Percentiles rank a stretch among this genome's conserved stretches.
Conservation (phyloP, 768 basidiomycete species). For the Lactarius sanguifluus region DNA sequence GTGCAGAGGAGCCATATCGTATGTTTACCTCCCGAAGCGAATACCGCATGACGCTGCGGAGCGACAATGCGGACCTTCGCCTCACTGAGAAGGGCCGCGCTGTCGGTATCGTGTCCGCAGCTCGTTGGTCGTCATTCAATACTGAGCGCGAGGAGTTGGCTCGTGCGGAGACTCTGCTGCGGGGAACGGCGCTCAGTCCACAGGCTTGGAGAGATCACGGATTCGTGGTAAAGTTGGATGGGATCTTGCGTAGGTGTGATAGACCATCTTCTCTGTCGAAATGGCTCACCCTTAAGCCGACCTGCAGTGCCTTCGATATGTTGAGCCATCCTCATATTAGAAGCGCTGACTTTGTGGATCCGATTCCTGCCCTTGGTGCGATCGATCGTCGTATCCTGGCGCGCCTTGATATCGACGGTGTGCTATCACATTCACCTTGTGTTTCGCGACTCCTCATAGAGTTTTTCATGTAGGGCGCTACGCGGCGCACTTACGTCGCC, state of each 20-base stretch:
- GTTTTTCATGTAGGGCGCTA: slow-evolving; percentile 50
- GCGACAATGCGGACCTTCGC: slow-evolving; percentile 86
- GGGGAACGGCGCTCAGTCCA: slow-evolving; percentile 40
- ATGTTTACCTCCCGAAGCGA: slow-evolving; percentile 94
- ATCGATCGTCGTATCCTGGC: slow-evolving; percentile 53
- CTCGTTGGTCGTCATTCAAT: slow-evolving; percentile 45
- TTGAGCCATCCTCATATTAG: slow-evolving; percentile 59
- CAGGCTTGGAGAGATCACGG: slow-evolving; percentile 50
- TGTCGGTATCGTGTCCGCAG: slow-evolving; percentile 44
- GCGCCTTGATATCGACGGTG: slow-evolving; percentile 74
- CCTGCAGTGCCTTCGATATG: slow-evolving; percentile 69
- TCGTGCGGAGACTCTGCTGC: slow-evolving; percentile 39
- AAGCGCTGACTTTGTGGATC: slow-evolving; percentile 40
- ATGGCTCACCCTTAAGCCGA: neutral
- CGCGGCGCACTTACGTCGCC: slow-evolving; percentile 60
- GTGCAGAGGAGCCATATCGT: slow-evolving; percentile 89
- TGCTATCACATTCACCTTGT: slow-evolving; percentile 20
- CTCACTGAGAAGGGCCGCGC: slow-evolving; percentile 70
- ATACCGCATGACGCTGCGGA: slow-evolving; percentile 83
- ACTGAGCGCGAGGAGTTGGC: slow-evolving; percentile 38
- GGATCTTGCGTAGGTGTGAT: slow-evolving; percentile 44
- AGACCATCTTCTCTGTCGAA: neutral
- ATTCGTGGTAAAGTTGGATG: slow-evolving; percentile 44
- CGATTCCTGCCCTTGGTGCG: slow-evolving; percentile 50
- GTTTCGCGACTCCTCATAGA: neutral